phyloP scores from a whole-genome alignment of 208 protist genomes.

The Balamuthia mandrillaris region DNA sequence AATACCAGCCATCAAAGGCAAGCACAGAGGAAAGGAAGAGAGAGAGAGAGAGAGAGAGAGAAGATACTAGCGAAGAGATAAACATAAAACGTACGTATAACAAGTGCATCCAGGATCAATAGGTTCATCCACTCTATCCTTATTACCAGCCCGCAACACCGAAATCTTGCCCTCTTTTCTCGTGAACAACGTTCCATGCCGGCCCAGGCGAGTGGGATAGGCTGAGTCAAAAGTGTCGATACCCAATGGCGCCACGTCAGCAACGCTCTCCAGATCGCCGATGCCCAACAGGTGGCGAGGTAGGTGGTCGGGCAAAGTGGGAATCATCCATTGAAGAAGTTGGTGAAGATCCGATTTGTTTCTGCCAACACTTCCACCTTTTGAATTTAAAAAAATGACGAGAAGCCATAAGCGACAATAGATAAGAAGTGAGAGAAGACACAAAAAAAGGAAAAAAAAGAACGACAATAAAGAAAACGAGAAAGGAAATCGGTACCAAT shows the following conservation, averaged over 20 bases:
- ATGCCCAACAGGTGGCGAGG: slow-evolving; percentile 57
- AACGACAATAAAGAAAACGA: not conserved
- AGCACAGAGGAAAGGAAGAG: not conserved
- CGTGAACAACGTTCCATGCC: slow-evolving; percentile 32
- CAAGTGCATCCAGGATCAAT: slow-evolving; percentile 28
- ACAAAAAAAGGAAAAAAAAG: no score
- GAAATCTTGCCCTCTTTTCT: no score
- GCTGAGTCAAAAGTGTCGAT: slow-evolving; percentile 61
- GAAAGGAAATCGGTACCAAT: slow-evolving; percentile 1
- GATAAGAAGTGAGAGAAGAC: no score
- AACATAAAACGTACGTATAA: not conserved
- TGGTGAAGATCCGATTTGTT: slow-evolving; percentile 32
- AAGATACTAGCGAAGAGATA: not conserved
- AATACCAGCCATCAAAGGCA: not conserved
- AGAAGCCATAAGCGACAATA: no score
- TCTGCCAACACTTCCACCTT: slow-evolving; percentile 49
- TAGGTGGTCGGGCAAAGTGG: slow-evolving; percentile 10
- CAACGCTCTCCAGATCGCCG: slow-evolving; percentile 43
- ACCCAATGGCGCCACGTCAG: slow-evolving; percentile 34
- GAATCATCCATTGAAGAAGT: slow-evolving; percentile 36
- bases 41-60: not conserved
- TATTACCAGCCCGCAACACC: not conserved
- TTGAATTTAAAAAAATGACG: no score
- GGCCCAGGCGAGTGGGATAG: slow-evolving; percentile 47
- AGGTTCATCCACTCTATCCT: slow-evolving; percentile 15